Base-by-base conservation (phyloP, 768 basidiomycete genomes). In the Suillus plorans region DNA sequence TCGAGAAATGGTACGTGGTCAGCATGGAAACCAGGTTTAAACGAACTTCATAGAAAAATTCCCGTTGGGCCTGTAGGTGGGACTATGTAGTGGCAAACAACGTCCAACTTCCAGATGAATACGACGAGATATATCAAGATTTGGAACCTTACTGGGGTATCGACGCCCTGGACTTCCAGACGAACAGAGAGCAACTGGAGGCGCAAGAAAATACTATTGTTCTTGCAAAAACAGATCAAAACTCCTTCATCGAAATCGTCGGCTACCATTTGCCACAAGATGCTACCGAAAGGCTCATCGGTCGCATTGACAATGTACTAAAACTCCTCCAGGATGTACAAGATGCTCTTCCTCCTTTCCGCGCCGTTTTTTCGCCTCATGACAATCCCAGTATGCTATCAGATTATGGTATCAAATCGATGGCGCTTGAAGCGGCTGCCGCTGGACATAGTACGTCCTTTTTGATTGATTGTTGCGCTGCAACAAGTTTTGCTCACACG, bases 41-140 rank as follows among this genome's bases (percentile, higher is more conserved):
- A 25, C 45, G 13, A 34, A 18, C 18, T 42, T 45, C 12, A 47
- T 5, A 34, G 9, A 4, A 5, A 36, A 18, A 60, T 10, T n/a
- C 16, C 5, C 13, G n/a, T 42, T 36, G 44, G 25, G 1, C 20
- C 34, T 28, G 18, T 18, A 76, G 80, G 81, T 83, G 81, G 82
- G 66, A 74, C 25, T 84, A 80, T 63, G 78, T 79, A 7, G 71
- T 74, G n/a, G 67, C 68, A 59, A 67, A 84, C 65, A 66, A 75
- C 36, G 75, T 83, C 2, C 78, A 75, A 50, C 73, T 83, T 1
- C 79, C 77, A 18, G 83, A 83, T 65, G 82, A 83, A 62, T 83
- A 84, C 56, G 81, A 84, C 69, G 80, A 81, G 65, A 82, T 83
- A 58, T 68, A 73, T 62, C 66, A 71, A 8, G 75, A 81, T 60